Evolutionary conservation across 1,284 basidiomycete species (phyloP).

Genomic region (Rhodotorula sp.): DNA sequence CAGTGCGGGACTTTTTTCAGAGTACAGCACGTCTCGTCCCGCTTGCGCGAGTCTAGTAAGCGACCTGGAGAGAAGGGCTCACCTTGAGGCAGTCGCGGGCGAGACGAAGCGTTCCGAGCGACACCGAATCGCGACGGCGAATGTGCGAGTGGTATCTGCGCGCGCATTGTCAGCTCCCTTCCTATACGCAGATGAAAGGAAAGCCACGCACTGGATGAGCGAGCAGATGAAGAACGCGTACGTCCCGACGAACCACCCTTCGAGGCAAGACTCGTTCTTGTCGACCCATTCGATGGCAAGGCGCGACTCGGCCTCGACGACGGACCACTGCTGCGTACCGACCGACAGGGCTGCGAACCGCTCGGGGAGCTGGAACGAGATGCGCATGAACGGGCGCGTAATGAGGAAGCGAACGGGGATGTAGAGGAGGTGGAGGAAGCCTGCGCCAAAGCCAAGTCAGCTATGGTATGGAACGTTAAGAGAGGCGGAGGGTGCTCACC

Average conservation of each 20-base stretch:
- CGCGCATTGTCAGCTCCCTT: neutral
- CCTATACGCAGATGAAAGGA: neutral
- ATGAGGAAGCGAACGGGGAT: conserved; percentile 69
- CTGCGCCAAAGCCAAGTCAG: conserved; percentile 58
- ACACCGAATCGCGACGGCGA: conserved; percentile 71
- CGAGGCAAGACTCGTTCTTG: conserved; percentile 74
- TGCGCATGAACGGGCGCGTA: conserved; percentile 75
- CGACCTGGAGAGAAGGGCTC: conserved; percentile 47
- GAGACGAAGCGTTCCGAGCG: conserved; percentile 71
- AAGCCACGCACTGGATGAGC: conserved; percentile 71
- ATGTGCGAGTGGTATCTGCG: conserved; percentile 87
- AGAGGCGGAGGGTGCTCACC: conserved; percentile 13
- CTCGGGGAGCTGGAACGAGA: conserved; percentile 80
- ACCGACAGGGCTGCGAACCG: conserved; percentile 77
- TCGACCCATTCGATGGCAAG: conserved; percentile 89
- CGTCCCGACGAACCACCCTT: conserved; percentile 79
- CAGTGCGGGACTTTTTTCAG: no score
- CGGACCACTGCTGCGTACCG: conserved; percentile 75
- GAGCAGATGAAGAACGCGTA: conserved; percentile 89
- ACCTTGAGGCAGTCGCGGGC: conserved; percentile 76
- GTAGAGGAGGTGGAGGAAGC: conserved; percentile 79
- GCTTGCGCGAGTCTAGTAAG: conserved; percentile 81
- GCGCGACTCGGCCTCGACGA: conserved; percentile 69
- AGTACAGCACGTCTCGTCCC: no score
- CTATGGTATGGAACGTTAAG: neutral